phyloP scores from a whole-genome alignment of 768 basidiomycete species.

The Harrya chromipes region DNA sequence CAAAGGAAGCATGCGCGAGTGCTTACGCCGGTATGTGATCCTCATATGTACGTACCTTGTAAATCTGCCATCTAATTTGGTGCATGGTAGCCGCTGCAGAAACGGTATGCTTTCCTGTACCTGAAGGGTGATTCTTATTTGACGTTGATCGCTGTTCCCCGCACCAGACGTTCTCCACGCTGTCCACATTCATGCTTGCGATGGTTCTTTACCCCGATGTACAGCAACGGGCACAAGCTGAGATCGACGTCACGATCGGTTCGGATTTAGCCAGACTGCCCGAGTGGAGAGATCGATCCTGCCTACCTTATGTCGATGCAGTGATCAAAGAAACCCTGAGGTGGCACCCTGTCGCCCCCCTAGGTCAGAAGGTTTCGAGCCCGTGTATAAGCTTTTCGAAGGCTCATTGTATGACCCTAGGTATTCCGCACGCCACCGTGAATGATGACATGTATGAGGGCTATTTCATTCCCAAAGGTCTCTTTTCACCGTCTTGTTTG shows the following conservation, averaged over 20 bases:
- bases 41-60: neutral
- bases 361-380: constrained; percentile 3
- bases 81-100: constrained; percentile 7
- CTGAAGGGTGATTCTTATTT: neutral
- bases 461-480: constrained; percentile 45
- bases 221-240: constrained; percentile 14
- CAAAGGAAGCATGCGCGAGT: constrained; percentile 7
- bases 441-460: constrained; percentile 40
- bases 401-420: neutral
- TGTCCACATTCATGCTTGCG: constrained; percentile 7
- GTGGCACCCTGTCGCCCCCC: constrained; percentile 6
- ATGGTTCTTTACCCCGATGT: constrained; percentile 16
- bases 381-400: too few relatives aligned
- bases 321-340: constrained; percentile 11
- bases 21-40: constrained; percentile 11
- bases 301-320: constrained; percentile 10
- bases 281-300: constrained; percentile 13
- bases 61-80: neutral
- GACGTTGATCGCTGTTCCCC: neutral
- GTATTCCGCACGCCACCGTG: constrained; percentile 27
- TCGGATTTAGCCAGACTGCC: constrained; percentile 6
- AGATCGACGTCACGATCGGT: constrained; percentile 12
- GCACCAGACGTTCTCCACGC: constrained; percentile 3
- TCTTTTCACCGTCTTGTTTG: neutral
- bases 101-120: constrained; percentile 1